Conservation (phyloP, 2,329 filamentous ascomycete genomes). For the Scedosporium minutisporum region DNA sequence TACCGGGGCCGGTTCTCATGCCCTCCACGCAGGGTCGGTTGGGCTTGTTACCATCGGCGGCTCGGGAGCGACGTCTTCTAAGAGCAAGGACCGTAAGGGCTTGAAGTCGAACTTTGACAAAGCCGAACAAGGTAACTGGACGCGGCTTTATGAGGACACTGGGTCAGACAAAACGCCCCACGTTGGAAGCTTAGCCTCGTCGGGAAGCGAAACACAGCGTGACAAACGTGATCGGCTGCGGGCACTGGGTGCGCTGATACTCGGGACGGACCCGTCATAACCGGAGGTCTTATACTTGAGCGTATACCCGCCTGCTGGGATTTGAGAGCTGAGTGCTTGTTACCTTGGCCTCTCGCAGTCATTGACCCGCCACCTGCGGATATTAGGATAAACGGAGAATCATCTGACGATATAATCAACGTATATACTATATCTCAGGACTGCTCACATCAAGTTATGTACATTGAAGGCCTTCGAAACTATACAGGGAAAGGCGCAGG, state of each 20-base stretch:
- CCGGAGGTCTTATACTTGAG: too few species aligned
- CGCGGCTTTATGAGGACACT: slow-evolving; percentile 10
- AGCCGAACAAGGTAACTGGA: slow-evolving; percentile 10
- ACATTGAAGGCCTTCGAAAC: too few species aligned
- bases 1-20: slow-evolving; percentile 1
- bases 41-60: slow-evolving; percentile 11
- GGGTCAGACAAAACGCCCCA: slow-evolving; percentile 8
- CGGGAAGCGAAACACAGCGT: neutral
- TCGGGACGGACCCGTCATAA: too few species aligned
- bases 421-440: too few species aligned
- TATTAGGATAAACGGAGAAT: too few species aligned
- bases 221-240: neutral
- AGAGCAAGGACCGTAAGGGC: slow-evolving; percentile 8
- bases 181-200: neutral
- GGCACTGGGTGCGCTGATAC: neutral
- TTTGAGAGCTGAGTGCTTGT: too few species aligned
- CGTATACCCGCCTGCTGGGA: too few species aligned
- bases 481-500: too few species aligned
- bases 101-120: slow-evolving; percentile 8
- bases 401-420: too few species aligned
- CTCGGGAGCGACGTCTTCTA: slow-evolving; percentile 7
- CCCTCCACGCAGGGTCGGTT: neutral
- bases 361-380: too few species aligned
- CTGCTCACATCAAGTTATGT: too few species aligned
- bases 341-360: too few species aligned